Evolutionary conservation across 2,329 filamentous ascomycete species (phyloP).

Genomic region (Ceratocystis huliohia): DNA sequence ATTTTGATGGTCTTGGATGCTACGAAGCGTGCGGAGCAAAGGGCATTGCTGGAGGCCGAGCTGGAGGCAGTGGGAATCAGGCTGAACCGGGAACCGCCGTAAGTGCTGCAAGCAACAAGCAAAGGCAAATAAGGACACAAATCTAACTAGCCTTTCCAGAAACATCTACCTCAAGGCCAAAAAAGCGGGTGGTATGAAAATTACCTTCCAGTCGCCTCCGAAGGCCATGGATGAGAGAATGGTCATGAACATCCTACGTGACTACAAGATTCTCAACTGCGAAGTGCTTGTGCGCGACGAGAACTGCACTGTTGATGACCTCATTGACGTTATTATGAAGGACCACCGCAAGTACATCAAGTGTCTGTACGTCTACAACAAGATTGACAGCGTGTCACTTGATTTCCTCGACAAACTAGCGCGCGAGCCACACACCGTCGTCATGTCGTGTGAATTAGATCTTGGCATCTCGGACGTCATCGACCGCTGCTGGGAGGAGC

Average conservation of each 20-base stretch:
- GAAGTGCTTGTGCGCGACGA: constrained; percentile 94
- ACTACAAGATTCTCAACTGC: constrained; percentile 98
- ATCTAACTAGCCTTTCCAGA: constrained; percentile 31
- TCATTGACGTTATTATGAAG: constrained; percentile 99
- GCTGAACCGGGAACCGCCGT: constrained; percentile 83
- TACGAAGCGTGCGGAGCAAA: constrained; percentile 90
- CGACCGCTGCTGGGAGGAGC: constrained; percentile 87
- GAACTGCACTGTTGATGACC: constrained; percentile 88
- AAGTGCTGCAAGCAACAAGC: constrained; percentile 28
- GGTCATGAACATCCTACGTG: constrained; percentile 90
- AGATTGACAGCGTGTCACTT: constrained; percentile 88
- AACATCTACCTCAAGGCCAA: constrained; percentile 97
- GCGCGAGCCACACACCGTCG: constrained; percentile 81
- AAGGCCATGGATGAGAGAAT: constrained; percentile 95
- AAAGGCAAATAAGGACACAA: not conserved
- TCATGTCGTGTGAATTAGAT: constrained; percentile 96
- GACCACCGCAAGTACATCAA: constrained; percentile 96
- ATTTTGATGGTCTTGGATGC: constrained; percentile 96
- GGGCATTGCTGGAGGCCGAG: constrained; percentile 78
- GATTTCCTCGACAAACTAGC: constrained; percentile 88
- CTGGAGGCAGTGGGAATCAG: constrained; percentile 90
- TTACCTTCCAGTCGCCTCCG: constrained; percentile 81
- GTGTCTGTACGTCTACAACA: constrained; percentile 97
- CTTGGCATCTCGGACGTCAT: constrained; percentile 88
- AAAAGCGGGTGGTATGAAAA: constrained; percentile 96